Evolutionary conservation across 2,329 filamentous ascomycete genomes (phyloP), one percentile per base, ranked within the genome.

Genomic region (Pseudogymnoascus sp.): DNA sequence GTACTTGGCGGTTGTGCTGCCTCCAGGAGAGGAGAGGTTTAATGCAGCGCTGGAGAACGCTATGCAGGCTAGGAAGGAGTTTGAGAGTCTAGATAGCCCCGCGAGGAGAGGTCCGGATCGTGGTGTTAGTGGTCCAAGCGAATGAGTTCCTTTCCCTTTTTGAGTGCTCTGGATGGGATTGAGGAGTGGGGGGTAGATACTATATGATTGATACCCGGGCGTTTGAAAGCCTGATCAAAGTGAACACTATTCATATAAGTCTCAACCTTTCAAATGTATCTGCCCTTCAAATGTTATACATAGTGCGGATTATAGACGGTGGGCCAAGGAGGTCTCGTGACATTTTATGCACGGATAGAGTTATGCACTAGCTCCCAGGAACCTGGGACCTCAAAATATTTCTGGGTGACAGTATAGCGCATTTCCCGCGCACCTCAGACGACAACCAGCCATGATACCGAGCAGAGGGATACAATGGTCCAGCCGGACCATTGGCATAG

Each of bases 41-140:
- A 96, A 97, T 68, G 85, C 89, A 59, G 92, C 92, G 10, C 84
- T 94, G 72, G 79, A 96, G 65, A 96, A 96, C 71, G 94, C 92
- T 65, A 86, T 90, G 73, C 86, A 95, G 61, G 92, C 91, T 0
- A 82, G 90, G 48, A 85, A 89, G 66, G 88, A 89, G 65, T 96
- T 97, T 71, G 83, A 82, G 68, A 83, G 82, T 65, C 71, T 87
- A 4, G 84, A 87, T 65, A 81, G 80, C 9, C 78, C 78, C 1
- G 71, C 74, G 7, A 66, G 30, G 67, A 62, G 64, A 67, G 68
- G 63, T 59, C 64, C 61, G 61, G 62, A 64, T 30, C 26, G 62
- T 34, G 62, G 62, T 3, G 62, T 48, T 45, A 61, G 58, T 57
- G 55, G 55, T 9, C 41, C 41, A 18, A 52, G 41, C 41, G 41